Conservation (phyloP, 176 grass and related monocot species). For the Bonia amplexicaulis region DNA sequence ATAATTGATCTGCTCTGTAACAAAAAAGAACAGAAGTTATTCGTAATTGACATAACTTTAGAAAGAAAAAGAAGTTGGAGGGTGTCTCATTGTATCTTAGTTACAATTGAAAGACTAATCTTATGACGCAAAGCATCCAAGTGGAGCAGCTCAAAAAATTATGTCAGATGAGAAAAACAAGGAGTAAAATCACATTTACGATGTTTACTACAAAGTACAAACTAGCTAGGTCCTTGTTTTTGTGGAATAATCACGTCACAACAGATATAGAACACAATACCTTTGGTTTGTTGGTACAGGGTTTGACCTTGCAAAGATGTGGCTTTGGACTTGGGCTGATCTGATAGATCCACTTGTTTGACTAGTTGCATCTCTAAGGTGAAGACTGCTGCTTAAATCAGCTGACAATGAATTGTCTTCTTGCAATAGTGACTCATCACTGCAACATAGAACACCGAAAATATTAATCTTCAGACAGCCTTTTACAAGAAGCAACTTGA, state of each 20-base stretch:
- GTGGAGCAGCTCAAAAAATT: neutral
- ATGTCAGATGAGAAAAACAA: neutral
- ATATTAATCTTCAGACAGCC: neutral
- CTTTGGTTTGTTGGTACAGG: conserved; percentile 60
- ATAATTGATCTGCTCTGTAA: conserved; percentile 43
- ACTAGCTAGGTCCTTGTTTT: neutral
- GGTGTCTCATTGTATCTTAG: neutral
- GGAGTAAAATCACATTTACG: neutral
- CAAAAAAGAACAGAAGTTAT: conserved; percentile 11
- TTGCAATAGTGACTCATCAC: conserved; percentile 89
- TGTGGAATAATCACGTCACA: neutral
- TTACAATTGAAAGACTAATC: neutral
- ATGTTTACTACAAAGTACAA: neutral
- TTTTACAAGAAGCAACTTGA: conserved; percentile 28
- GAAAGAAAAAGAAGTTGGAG: neutral
- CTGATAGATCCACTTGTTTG: conserved; percentile 29
- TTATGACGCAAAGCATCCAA: neutral
- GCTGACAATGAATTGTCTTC: conserved; percentile 66
- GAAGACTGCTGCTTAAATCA: conserved; percentile 55
- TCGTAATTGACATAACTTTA: neutral
- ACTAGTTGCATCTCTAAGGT: conserved; percentile 36
- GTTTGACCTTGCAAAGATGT: conserved; percentile 41
- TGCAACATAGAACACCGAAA: conserved; percentile 30
- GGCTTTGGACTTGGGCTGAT: conserved; percentile 53
- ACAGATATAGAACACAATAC: conserved; percentile 25